phyloP scores from a whole-genome alignment of 2,329 filamentous ascomycete genomes.

The Talaromyces verruculosus region DNA sequence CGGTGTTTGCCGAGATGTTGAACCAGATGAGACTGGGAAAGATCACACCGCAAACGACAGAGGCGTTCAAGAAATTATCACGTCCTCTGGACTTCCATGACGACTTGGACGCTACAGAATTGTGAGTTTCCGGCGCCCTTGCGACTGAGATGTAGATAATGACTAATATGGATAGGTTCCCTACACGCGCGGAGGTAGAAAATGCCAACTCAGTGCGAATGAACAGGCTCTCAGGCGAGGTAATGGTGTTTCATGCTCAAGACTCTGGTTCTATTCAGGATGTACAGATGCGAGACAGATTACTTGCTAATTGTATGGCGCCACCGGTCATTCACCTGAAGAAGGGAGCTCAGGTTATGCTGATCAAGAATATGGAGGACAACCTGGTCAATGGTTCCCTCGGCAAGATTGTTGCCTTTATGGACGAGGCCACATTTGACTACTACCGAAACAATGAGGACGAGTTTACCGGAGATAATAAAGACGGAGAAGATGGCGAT shows the following conservation, averaged over 20 bases:
- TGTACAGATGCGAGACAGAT: conserved; percentile 66
- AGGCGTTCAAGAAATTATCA: conserved; percentile 70
- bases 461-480: conserved; percentile 52
- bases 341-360: conserved; percentile 93
- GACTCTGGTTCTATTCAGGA: conserved; percentile 72
- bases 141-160: not conserved
- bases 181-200: conserved; percentile 87
- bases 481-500: conserved; percentile 46
- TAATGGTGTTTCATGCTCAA: conserved; percentile 66
- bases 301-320: conserved; percentile 90
- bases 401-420: conserved; percentile 80
- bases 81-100: conserved; percentile 72
- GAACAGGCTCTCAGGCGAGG: conserved; percentile 66
- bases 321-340: conserved; percentile 78
- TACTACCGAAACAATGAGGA: conserved; percentile 60
- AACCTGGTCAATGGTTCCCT: conserved; percentile 90
- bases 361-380: conserved; percentile 99
- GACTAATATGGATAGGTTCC: conserved; percentile 61
- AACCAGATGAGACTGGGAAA: conserved; percentile 95
- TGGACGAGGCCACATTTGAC: conserved; percentile 65
- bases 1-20: conserved; percentile 86
- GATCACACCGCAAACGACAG: conserved; percentile 72
- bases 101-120: conserved; percentile 76
- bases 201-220: conserved; percentile 77
- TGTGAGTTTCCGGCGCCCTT: conserved; percentile 51